Evolutionary conservation across 345 rosid species (phyloP).

Genomic region (Dimocarpus longan): DNA sequence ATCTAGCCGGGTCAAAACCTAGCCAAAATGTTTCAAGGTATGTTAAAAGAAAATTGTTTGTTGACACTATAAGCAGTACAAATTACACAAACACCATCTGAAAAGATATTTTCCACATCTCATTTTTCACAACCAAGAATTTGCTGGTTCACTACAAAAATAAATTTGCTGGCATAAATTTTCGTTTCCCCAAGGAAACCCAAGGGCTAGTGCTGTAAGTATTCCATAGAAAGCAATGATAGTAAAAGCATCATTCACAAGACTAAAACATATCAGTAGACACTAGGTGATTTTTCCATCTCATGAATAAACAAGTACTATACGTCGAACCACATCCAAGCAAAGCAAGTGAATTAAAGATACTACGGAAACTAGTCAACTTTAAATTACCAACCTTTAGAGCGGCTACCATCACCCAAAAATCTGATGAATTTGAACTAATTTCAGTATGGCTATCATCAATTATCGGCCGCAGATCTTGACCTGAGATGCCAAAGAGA

Average conservation of each 20-base stretch:
- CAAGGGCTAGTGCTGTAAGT: not conserved
- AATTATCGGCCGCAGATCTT: conserved; percentile 61
- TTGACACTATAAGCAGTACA: not conserved
- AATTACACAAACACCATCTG: not conserved
- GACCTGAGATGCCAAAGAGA: conserved; percentile 41
- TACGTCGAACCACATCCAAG: not conserved
- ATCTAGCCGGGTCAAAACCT: not conserved
- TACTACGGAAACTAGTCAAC: conserved; percentile 12
- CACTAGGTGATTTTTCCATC: not conserved
- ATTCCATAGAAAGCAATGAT: not conserved
- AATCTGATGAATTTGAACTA: conserved; percentile 69
- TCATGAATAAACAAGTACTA: not conserved
- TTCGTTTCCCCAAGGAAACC: not conserved
- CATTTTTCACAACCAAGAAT: not conserved
- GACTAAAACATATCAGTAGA: not conserved
- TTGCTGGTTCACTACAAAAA: not conserved
- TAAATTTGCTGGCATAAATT: not conserved
- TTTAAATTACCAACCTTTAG: conserved; percentile 67
- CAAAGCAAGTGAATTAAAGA: not conserved
- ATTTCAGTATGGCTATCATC: conserved; percentile 68
- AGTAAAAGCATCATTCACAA: not conserved
- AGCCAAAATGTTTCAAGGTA: not conserved
- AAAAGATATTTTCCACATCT: not conserved
- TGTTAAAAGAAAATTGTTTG: not conserved
- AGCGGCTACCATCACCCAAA: conserved; percentile 99